Evolutionary conservation across 306 rosid genomes (phyloP).

Genomic region (Fragaria iinumae): DNA sequence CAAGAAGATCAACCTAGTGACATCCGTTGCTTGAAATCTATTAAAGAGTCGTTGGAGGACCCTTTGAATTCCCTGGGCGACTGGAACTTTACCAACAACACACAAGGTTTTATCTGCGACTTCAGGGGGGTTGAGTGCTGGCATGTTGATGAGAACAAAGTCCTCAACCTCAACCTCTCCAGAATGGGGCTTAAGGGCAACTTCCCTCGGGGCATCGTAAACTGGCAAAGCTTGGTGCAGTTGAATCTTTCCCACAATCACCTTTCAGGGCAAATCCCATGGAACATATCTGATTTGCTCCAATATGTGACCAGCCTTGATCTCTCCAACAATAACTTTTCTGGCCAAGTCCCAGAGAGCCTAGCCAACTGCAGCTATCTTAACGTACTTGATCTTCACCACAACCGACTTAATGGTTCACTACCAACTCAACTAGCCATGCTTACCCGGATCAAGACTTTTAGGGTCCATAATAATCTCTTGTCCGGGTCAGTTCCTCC

Average conservation of each 20-base stretch:
- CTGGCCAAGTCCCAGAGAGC: conserved; percentile 33
- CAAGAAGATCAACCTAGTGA: conserved; percentile 4
- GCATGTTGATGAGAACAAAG: conserved; percentile 1
- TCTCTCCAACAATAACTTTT: conserved; percentile 32
- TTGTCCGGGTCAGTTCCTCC: conserved; percentile 34
- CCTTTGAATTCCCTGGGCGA: background rate
- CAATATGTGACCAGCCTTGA: conserved; percentile 15
- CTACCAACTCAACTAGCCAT: conserved; percentile 32
- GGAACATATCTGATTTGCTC: conserved; percentile 10
- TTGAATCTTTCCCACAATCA: conserved; percentile 26
- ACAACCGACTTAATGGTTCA: conserved; percentile 29
- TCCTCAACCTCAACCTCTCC: conserved; percentile 7
- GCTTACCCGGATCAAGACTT: conserved; percentile 6
- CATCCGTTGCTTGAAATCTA: conserved; percentile 28
- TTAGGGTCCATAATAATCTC: conserved; percentile 26
- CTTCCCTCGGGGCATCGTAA: conserved; percentile 23
- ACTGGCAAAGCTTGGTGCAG: conserved; percentile 12
- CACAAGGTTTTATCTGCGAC: conserved; percentile 7
- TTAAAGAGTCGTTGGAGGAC: conserved; percentile 26
- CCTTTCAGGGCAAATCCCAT: conserved; percentile 31
- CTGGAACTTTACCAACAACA: background rate
- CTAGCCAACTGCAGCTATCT: conserved; percentile 21
- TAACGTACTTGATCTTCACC: conserved; percentile 24
- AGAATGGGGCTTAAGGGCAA: conserved; percentile 29
- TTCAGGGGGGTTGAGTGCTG: conserved; percentile 33